These are phyloP conservation scores for Boletus sensibilis DNA, from an alignment of 768 basidiomycete genomes.

Conservation along the genomic window DNA sequence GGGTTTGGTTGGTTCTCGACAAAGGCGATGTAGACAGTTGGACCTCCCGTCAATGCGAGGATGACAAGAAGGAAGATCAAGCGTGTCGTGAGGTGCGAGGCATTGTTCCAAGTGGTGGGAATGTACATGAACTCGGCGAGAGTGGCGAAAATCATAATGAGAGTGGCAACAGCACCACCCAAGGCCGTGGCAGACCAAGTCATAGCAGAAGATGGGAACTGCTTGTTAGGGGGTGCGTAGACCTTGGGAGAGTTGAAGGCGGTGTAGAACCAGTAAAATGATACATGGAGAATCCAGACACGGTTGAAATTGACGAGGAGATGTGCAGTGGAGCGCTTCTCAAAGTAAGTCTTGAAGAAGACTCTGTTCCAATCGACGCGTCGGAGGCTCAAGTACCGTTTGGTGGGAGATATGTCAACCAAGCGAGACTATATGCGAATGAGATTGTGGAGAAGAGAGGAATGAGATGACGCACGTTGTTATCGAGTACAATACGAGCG, in stretches of 20 bases:
- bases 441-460: neutral
- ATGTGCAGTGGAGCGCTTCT: slow-evolving; percentile 91
- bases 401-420: slow-evolving; percentile 86
- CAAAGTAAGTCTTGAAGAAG: slow-evolving; percentile 99
- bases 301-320: slow-evolving; percentile 99
- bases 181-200: slow-evolving; percentile 93
- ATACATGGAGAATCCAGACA: slow-evolving; percentile 94
- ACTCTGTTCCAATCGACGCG: slow-evolving; percentile 91
- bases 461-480: slow-evolving; percentile 58
- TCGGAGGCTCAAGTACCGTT: slow-evolving; percentile 91
- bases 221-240: slow-evolving; percentile 70
- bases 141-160: slow-evolving; percentile 93
- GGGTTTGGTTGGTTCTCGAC: slow-evolving; percentile 62
- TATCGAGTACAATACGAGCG: slow-evolving; percentile 83
- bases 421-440: slow-evolving; percentile 67
- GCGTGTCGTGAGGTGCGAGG: slow-evolving; percentile 92
- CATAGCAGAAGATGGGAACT: slow-evolving; percentile 80
- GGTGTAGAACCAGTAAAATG: slow-evolving; percentile 95
- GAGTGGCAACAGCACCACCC: slow-evolving; percentile 91
- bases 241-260: slow-evolving; percentile 95
- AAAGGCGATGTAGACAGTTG: slow-evolving; percentile 89
- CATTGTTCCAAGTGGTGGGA: slow-evolving; percentile 98
- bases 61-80: slow-evolving; percentile 89
- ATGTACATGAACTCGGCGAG: slow-evolving; percentile 95
- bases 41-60: slow-evolving; percentile 88